These are phyloP conservation scores for Dictyostelium firmibasis DNA, from an alignment of 78 protist species.

Conservation along the genomic window DNA sequence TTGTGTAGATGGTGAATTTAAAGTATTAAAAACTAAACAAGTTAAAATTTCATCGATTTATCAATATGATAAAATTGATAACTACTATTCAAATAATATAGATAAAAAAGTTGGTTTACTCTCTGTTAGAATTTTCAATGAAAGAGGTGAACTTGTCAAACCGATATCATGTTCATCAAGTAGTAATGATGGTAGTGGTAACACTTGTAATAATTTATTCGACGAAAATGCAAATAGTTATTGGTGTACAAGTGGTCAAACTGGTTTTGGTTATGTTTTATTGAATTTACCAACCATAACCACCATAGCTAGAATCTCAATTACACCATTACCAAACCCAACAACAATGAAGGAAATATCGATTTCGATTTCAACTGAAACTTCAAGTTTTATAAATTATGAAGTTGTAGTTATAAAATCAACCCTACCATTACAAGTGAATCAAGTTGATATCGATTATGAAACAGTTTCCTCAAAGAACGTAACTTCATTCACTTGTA, in stretches of 20 bases:
- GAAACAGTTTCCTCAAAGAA: background rate
- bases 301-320: background rate
- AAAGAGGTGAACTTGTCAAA: background rate
- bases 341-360: background rate
- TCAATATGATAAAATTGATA: background rate
- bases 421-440: background rate
- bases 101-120: conserved; percentile 6
- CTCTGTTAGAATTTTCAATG: background rate
- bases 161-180: conserved; percentile 8
- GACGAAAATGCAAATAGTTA: background rate
- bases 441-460: background rate
- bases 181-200: background rate
- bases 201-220: background rate
- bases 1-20: conserved; percentile 24
- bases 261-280: background rate
- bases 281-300: background rate
- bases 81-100: background rate
- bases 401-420: background rate
- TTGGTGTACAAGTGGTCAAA: background rate
- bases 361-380: background rate
- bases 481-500: background rate
- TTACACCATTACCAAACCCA: conserved; percentile 3
- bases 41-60: background rate
- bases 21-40: background rate
- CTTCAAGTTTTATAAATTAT: background rate